Evolutionary conservation across 2,329 filamentous ascomycete genomes (phyloP), one percentile per base, ranked within the genome.

Genomic region (Huntiella omanensis): DNA sequence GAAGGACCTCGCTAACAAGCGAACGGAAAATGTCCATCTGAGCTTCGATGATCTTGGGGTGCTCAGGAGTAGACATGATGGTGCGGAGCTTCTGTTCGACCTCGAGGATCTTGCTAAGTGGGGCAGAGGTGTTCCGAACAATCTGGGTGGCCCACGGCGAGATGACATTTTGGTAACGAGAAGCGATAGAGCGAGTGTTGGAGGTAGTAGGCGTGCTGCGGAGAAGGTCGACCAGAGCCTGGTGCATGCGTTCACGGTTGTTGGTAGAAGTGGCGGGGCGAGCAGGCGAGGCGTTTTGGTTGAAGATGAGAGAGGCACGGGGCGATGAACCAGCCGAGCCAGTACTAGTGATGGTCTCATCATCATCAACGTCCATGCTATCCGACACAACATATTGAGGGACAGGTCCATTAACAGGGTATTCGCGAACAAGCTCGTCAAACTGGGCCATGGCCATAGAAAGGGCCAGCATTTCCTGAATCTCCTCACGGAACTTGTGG

Each of bases 361-460:
- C 65, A 55, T 68, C 68, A 33, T 69, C 67, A 39, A 55, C 57
- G 49, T 49, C 47, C 47, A 49, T 49, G 17, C 36, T 33, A 6
- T 40, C 43, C 2, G 42, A 45, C 4, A 40, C 15, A 16, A 40
- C 22, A 28, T 28, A 28, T 10, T 28, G 22, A 28, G 22, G 22
- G 22, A 28, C 22, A 7, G 12, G 40, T 6, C 13, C 15, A 4
- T 17, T 43, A 32, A 28, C 22, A 28, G 22, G 22, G 28, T 34
- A 35, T 40, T 42, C 40, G 16, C 33, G 40, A 15, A 28, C 34
- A 16, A 72, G 57, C 7, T 67, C 64, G 48, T 75, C 71, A 52
- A 69, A 75, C 51, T 72, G 64, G 19, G 65, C 66, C 70, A 76
- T 75, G 62, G 75, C 79, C 12, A 79, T 65, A 49, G 78, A 73